Percentiles rank a stretch among this genome's conserved stretches.
Conservation (phyloP, 441 rosid species). For the Capsella rubella region DNA sequence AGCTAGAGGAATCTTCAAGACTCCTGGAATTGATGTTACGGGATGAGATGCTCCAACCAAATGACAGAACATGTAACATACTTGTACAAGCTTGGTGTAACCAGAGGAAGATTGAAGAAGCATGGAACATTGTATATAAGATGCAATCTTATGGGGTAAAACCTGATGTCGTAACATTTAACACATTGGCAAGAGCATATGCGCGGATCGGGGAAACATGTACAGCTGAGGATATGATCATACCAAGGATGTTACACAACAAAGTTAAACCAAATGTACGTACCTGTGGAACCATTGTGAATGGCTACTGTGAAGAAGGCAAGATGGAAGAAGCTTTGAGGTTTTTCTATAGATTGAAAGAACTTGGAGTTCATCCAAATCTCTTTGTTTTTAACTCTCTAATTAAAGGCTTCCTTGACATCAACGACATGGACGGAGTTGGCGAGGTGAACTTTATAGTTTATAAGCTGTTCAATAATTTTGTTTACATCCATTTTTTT, state of each 20-base stretch:
- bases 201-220: constrained; percentile 62
- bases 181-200: constrained; percentile 82
- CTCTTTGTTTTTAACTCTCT: constrained; percentile 83
- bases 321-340: constrained; percentile 79
- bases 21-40: constrained; percentile 65
- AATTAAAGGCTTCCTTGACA: constrained; percentile 82
- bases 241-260: constrained; percentile 71
- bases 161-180: constrained; percentile 88
- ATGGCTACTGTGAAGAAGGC: constrained; percentile 88
- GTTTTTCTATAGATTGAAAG: constrained; percentile 78
- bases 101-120: constrained; percentile 66
- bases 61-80: constrained; percentile 78
- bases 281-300: constrained; percentile 78
- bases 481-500: not conserved
- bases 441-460: constrained; percentile 64
- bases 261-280: constrained; percentile 77
- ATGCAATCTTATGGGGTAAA: constrained; percentile 71
- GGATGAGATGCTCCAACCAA: constrained; percentile 69
- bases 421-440: constrained; percentile 70
- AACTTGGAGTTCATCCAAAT: constrained; percentile 92
- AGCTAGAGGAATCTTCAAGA: constrained; percentile 74
- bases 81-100: constrained; percentile 87
- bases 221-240: constrained; percentile 79
- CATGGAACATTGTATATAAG: constrained; percentile 74
- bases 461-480: not conserved